phyloP scores from a whole-genome alignment of 352 stramenopile species.

The Pythium coloratum region DNA sequence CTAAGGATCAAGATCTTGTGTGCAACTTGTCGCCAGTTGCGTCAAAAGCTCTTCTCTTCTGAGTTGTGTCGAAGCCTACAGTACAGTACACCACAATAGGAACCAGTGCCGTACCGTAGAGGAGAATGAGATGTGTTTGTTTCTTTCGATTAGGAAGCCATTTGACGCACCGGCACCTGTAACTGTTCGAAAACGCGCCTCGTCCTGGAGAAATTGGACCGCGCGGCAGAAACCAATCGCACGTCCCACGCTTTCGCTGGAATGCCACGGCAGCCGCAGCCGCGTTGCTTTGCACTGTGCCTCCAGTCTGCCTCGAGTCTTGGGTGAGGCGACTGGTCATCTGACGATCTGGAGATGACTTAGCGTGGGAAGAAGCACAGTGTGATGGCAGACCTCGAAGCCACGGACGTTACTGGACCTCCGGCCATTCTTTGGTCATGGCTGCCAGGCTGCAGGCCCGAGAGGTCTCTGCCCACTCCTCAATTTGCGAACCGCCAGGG shows the following conservation, averaged over 20 bases:
- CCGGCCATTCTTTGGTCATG: background rate
- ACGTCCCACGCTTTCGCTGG: conserved; percentile 8
- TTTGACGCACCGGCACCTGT: background rate
- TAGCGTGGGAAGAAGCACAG: background rate
- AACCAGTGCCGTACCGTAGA: background rate
- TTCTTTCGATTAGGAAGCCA: background rate
- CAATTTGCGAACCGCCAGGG: background rate
- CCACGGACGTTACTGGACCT: background rate
- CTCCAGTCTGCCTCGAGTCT: background rate
- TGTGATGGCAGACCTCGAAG: background rate
- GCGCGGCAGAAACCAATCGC: background rate
- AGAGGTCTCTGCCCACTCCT: background rate
- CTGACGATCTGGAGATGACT: background rate
- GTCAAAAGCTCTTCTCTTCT: no score
- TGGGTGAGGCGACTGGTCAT: conserved; percentile 1
- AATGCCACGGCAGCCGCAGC: background rate
- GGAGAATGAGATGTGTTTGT: background rate
- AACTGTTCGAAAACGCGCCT: background rate
- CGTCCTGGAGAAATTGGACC: background rate
- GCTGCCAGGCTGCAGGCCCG: background rate
- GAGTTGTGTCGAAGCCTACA: background rate
- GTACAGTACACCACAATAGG: background rate
- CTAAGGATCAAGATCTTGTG: background rate
- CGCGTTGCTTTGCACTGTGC: background rate
- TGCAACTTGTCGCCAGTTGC: background rate